A percentile compares a stretch with the other conserved stretches of the same genome.
These are phyloP conservation scores for Penicillium janthinellum DNA, from an alignment of 2,329 filamentous ascomycete genomes.

Conservation along the genomic window DNA sequence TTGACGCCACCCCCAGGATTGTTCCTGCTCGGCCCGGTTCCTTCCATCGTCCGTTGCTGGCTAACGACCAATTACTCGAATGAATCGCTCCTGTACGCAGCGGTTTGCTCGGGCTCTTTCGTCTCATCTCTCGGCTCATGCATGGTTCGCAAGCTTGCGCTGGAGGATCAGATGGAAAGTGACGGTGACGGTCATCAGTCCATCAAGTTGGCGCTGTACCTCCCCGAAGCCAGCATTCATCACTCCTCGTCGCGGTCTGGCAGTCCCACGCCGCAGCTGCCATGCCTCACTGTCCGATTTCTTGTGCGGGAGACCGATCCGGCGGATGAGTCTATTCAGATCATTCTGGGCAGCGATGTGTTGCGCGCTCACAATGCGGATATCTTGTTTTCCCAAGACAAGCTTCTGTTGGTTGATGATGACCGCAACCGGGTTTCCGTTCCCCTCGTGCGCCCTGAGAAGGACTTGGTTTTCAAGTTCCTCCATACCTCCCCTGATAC, in stretches of 20 bases:
- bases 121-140: conserved; percentile 78
- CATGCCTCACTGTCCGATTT: conserved; percentile 78
- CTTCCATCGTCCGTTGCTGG: conserved; percentile 95
- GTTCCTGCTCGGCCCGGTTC: conserved; percentile 83
- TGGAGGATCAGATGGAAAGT: conserved; percentile 67
- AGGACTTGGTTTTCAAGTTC: conserved; percentile 77
- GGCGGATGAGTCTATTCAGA: conserved; percentile 66
- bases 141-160: conserved; percentile 72
- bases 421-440: conserved; percentile 85
- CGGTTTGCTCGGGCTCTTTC: conserved; percentile 88
- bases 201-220: conserved; percentile 79
- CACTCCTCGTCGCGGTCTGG: conserved; percentile 68
- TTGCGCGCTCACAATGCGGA: conserved; percentile 86
- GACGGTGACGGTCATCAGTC: conserved; percentile 66
- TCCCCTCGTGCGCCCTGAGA: conserved; percentile 88
- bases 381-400: conserved; percentile 87
- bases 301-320: conserved; percentile 62
- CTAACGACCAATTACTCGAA: conserved; percentile 88
- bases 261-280: conserved; percentile 76
- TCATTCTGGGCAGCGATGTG: conserved; percentile 88
- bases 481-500: conserved; percentile 61
- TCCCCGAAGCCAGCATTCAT: conserved; percentile 86
- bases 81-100: conserved; percentile 84
- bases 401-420: conserved; percentile 82
- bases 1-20: conserved; percentile 80